Conservation (phyloP, 1,139 yeast genomes). For the Yamadazyma jaroonii region DNA sequence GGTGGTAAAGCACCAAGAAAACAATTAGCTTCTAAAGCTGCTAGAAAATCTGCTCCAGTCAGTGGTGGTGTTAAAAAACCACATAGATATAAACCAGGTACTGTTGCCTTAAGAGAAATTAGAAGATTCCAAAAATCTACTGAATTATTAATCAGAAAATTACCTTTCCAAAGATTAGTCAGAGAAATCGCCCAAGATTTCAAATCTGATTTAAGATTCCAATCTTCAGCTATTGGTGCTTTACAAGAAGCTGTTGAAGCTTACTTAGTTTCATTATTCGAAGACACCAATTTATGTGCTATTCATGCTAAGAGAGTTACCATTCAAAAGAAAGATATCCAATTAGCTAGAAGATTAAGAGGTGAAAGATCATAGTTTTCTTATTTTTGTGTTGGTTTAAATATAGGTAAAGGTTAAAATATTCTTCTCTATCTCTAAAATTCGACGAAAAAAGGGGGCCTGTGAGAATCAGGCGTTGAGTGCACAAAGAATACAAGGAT, state of each 20-base stretch:
- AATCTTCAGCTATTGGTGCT: conserved; percentile 51
- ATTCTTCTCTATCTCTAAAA: conserved; percentile 1
- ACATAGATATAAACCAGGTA: conserved; percentile 56
- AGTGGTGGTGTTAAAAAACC: conserved; percentile 54
- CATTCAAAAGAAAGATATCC: conserved; percentile 53
- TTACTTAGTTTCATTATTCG: conserved; percentile 49
- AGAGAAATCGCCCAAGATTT: conserved; percentile 51
- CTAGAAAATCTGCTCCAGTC: conserved; percentile 53
- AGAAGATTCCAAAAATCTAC: conserved; percentile 54
- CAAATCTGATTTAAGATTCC: conserved; percentile 52
- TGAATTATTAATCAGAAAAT: conserved; percentile 50
- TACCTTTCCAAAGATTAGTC: conserved; percentile 50
- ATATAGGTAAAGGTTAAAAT: conserved; percentile 3
- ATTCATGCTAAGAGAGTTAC: conserved; percentile 55
- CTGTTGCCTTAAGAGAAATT: conserved; percentile 54
- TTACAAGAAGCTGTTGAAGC: conserved; percentile 55
- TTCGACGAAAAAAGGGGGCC: no score
- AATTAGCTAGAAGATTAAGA: conserved; percentile 54
- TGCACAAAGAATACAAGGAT: neutral
- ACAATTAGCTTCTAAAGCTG: conserved; percentile 53
- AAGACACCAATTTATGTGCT: conserved; percentile 54
- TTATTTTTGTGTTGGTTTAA: conserved; percentile 1
- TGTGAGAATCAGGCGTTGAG: no score
- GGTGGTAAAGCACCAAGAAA: conserved; percentile 57
- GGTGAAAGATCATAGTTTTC: conserved; percentile 44